Base-by-base conservation (phyloP, 306 rosid genomes). In the Inga laurina region DNA sequence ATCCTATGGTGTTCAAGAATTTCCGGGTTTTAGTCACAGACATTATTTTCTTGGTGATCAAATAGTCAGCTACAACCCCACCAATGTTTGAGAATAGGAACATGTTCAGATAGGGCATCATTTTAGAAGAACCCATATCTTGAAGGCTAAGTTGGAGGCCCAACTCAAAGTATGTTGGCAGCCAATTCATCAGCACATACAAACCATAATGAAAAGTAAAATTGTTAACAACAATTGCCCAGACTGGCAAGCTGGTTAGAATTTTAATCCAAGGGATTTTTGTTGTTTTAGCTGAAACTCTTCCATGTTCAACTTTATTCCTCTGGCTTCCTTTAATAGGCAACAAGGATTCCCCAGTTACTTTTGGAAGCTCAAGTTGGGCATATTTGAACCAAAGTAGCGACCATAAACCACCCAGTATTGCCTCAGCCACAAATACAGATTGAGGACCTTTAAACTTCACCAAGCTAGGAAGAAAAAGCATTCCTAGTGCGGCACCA, bases 51-150 rank as follows among this genome's bases (percentile, higher is more conserved):
- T 91, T 85, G 14, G 94, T 90, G 73, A 97, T 92, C 32, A 97
- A 85, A 77, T 94, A 88, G 57, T 97, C 99, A 0, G 98, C 99
- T 12, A 91, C 87, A 70, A 92, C 91, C 35, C 99, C 99, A 1
- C 99, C 99, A 30, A 97, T 92, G 83, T 97, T 97, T 13, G 99
- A 94, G 87, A 97, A 97, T 24, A 97, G 16, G 83, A 97, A 94
- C 99, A 97, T 97, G 88, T 97, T 97, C 27, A 94, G 85, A 88
- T 94, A 97, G 27, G 99, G 99, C 95, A 94, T 49, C 98, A 97
- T 97, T 71, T 94, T 97, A 13, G 98, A 94, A 72, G 97, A 92
- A n/a, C 99, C 99, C 99, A 97, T 94, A n/a, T 97, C 99, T 30
- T 94, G 98, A n/a, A 94, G 92, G 88, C 99, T 94, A 82, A 97